These are phyloP conservation scores for Dactylellina parvicollis DNA, from an alignment of 2,329 filamentous ascomycete species.

Conservation along the genomic window DNA sequence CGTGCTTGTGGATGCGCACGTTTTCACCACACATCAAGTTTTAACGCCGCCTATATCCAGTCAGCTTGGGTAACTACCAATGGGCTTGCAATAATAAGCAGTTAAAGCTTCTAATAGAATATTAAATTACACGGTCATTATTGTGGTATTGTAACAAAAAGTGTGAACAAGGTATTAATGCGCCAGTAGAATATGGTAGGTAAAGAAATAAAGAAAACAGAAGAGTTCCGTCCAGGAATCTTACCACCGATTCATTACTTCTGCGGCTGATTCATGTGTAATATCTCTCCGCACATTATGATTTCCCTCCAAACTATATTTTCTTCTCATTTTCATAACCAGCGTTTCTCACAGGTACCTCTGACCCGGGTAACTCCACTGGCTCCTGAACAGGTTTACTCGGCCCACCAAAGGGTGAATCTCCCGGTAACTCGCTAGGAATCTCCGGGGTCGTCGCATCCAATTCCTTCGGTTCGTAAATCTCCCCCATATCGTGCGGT, in stretches of 20 bases:
- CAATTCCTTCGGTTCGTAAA: constrained; percentile 49
- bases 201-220: too few relatives aligned
- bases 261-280: too few relatives aligned
- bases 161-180: too few relatives aligned
- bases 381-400: constrained; percentile 34
- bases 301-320: background rate
- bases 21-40: background rate
- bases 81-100: too few relatives aligned
- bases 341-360: constrained; percentile 10
- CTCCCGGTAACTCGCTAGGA: constrained; percentile 42
- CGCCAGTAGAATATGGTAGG: background rate
- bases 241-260: background rate
- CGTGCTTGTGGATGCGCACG: background rate
- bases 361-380: constrained; percentile 32
- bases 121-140: background rate
- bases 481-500: constrained; percentile 47
- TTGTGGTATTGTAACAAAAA: too few relatives aligned
- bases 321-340: constrained; percentile 21
- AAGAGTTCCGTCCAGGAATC: background rate
- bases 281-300: too few relatives aligned
- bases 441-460: constrained; percentile 43
- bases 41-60: constrained; percentile 4
- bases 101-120: background rate
- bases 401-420: constrained; percentile 28
- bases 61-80: background rate